Conservation (phyloP, 768 basidiomycete genomes). For the Pulveroboletus sp. region DNA sequence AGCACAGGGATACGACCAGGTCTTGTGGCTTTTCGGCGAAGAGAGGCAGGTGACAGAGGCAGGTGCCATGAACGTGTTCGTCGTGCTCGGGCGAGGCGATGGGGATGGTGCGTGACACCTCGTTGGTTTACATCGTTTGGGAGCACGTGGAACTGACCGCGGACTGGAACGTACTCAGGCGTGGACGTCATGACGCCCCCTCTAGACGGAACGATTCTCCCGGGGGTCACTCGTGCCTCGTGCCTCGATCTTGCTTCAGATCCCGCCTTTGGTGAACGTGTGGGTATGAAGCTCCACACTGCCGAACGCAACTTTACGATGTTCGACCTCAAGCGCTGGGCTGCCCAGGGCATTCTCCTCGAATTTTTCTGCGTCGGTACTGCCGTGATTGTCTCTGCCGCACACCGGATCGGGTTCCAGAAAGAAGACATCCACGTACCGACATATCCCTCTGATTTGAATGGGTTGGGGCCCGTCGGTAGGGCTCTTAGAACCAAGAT, state of each 20-base stretch:
- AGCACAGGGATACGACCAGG: constrained; percentile 68
- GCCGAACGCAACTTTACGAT: constrained; percentile 63
- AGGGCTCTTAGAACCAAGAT: constrained; percentile 66
- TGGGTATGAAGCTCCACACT: constrained; percentile 35
- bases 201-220: constrained; percentile 87
- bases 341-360: constrained; percentile 58
- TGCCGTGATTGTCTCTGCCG: constrained; percentile 71
- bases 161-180: constrained; percentile 6
- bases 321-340: constrained; percentile 50
- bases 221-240: constrained; percentile 88
- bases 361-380: constrained; percentile 88
- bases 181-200: constrained; percentile 85
- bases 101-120: constrained; percentile 39
- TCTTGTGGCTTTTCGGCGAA: constrained; percentile 73
- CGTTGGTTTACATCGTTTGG: too few species aligned
- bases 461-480: constrained; percentile 54
- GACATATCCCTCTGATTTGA: constrained; percentile 37
- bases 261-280: constrained; percentile 42
- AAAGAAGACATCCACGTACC: constrained; percentile 62
- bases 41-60: constrained; percentile 54
- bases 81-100: constrained; percentile 55
- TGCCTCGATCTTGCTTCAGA: constrained; percentile 67
- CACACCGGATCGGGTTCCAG: constrained; percentile 70
- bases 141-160: neutral
- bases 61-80: constrained; percentile 81